Evolutionary conservation across 352 stramenopile genomes (phyloP), one percentile per base, ranked within the genome.

Genomic region (Phytophthora europaea): DNA sequence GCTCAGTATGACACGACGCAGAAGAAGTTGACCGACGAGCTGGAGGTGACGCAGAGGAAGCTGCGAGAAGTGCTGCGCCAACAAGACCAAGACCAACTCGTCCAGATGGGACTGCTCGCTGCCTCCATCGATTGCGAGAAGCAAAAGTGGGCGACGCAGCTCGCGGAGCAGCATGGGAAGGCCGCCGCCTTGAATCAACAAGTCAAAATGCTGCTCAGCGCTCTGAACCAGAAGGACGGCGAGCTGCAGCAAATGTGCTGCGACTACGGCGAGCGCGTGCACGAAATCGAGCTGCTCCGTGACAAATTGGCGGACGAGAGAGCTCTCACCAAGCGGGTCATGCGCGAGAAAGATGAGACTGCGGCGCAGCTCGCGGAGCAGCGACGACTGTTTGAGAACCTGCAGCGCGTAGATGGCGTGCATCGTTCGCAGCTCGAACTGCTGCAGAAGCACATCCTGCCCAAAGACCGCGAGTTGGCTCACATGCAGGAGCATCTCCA

Each of bases 371-470:
- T 79, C 2, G 45, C 62, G 8, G 83, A 92, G 36, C 81, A 91
- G 26, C 78, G 82, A 40, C 61, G 79, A 1, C 43, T 82, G 43
- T 73, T 80, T 1, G 80, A 88, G 33, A 89, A 90, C 36, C 74
- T 94, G 12, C 70, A 88, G 72, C 85, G 85, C 0, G 61, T 94
- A 23, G 90, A 93, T 53, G 79, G 76, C n/a, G 85, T 93, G 0
- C 87, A 94, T 66, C 82, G 84, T 2, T 94, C 87, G 6, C 87
- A 94, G 43, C 82, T 93, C 28, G 85, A 93, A 60, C 69, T 94
- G 20, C 56, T 94, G 4, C 85, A 94, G 62, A 86, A 84, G 6
- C 85, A 90, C 53, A 62, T 94, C n/a, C 31, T 91, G 0, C 84
- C 87, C 4, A 94, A 94, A 67, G 85, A 94, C 34, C 70, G 76